Percentiles rank a stretch among this genome's conserved stretches.
Evolutionary conservation across 2,329 filamentous ascomycete genomes (phyloP).

Genomic region (Emergomyces pasteurianus): DNA sequence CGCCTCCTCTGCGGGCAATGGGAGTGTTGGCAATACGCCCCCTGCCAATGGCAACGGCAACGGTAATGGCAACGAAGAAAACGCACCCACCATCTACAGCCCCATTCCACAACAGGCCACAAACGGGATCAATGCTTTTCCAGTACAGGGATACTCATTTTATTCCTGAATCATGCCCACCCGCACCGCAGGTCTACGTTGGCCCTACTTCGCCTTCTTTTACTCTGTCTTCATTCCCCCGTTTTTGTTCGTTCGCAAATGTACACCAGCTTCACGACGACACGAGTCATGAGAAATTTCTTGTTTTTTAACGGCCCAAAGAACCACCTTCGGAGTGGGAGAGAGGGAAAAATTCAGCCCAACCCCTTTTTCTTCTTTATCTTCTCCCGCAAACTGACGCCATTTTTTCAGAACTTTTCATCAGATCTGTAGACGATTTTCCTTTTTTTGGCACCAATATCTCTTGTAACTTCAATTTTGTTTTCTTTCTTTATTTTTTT

Average conservation of each 20-base stretch:
- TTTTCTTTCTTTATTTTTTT: neutral
- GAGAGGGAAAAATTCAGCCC: neutral
- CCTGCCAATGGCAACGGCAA: neutral
- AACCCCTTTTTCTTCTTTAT: neutral
- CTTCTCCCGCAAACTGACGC: neutral
- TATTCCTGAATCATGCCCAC: neutral
- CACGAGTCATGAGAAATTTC: conserved; percentile 1
- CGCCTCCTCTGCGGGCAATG: neutral
- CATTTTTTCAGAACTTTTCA: neutral
- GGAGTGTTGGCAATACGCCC: neutral
- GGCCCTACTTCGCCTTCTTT: neutral
- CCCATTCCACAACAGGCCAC: conserved; percentile 19
- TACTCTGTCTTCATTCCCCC: neutral
- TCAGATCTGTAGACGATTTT: neutral
- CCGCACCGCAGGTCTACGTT: neutral
- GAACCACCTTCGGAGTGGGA: neutral
- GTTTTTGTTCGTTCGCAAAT: neutral
- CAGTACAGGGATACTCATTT: neutral
- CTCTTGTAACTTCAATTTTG: no score
- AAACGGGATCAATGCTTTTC: conserved; percentile 10
- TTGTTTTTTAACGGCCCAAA: neutral
- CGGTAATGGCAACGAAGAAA: conserved; percentile 6
- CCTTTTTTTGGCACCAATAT: neutral
- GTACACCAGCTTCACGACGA: conserved; percentile 4
- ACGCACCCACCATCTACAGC: conserved; percentile 21